Conservation (phyloP, 805 yeast genomes). For the Scheffersomyces ergatensis region DNA sequence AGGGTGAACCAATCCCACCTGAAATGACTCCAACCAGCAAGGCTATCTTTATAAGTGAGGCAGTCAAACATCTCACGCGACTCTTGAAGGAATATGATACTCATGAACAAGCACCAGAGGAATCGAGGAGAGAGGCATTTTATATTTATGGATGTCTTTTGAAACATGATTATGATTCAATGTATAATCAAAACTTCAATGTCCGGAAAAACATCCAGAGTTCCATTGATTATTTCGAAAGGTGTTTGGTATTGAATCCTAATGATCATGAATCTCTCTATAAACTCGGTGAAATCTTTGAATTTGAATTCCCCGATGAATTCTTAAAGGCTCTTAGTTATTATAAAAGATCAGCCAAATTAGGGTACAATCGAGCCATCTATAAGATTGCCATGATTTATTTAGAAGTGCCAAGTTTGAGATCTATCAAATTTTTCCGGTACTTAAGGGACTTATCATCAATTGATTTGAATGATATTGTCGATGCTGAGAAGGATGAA, state of each 20-base stretch:
- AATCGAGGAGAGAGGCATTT: slow-evolving; percentile 28
- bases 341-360: slow-evolving; percentile 36
- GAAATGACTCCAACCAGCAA: slow-evolving; percentile 31
- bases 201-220: slow-evolving; percentile 23
- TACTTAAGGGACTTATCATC: slow-evolving; percentile 36
- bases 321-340: slow-evolving; percentile 31
- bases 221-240: slow-evolving; percentile 30
- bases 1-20: slow-evolving; percentile 33
- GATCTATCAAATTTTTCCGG: slow-evolving; percentile 33
- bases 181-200: slow-evolving; percentile 36
- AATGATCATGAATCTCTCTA: slow-evolving; percentile 31
- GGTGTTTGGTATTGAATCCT: slow-evolving; percentile 29
- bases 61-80: slow-evolving; percentile 34
- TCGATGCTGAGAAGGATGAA: slow-evolving; percentile 37
- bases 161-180: slow-evolving; percentile 29
- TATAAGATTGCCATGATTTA: slow-evolving; percentile 37
- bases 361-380: slow-evolving; percentile 45
- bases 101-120: slow-evolving; percentile 10
- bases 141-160: slow-evolving; percentile 36
- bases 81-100: slow-evolving; percentile 32
- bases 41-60: slow-evolving; percentile 34
- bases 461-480: slow-evolving; percentile 31
- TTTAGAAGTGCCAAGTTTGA: slow-evolving; percentile 29
- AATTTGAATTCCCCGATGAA: slow-evolving; percentile 24
- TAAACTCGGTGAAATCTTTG: slow-evolving; percentile 39